Percentiles rank a stretch among this genome's conserved stretches.
phyloP scores from a whole-genome alignment of 208 protist genomes.

The Crithidia mellificae region DNA sequence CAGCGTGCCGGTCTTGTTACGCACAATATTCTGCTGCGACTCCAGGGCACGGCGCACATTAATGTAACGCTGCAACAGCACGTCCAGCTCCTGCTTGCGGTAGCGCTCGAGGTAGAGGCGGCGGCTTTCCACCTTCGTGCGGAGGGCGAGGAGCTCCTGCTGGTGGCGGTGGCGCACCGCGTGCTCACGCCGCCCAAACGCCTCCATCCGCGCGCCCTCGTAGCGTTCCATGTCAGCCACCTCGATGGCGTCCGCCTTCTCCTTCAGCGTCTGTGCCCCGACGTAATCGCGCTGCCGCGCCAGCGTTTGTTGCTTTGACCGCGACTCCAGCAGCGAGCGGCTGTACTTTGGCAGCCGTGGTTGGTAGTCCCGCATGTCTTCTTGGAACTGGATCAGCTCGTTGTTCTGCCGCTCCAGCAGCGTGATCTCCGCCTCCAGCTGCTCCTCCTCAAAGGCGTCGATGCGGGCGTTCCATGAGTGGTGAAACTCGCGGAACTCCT shows the following conservation, averaged over 20 bases:
- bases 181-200: constrained; percentile 70
- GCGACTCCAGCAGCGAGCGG: constrained; percentile 73
- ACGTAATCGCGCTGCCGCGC: constrained; percentile 89
- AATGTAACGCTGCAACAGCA: constrained; percentile 87
- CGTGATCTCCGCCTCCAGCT: constrained; percentile 74
- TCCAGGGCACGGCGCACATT: constrained; percentile 85
- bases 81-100: constrained; percentile 86
- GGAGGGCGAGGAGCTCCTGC: constrained; percentile 83
- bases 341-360: constrained; percentile 71
- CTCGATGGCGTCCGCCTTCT: constrained; percentile 77
- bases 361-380: constrained; percentile 63
- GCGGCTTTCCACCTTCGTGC: constrained; percentile 70
- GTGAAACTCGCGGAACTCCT: constrained; percentile 89
- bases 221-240: constrained; percentile 70
- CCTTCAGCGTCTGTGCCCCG: constrained; percentile 77
- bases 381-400: constrained; percentile 76
- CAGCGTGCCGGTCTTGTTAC: constrained; percentile 80
- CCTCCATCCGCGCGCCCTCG: constrained; percentile 47
- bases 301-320: constrained; percentile 82
- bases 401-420: constrained; percentile 91
- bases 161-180: constrained; percentile 70
- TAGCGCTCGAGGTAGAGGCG: constrained; percentile 70
- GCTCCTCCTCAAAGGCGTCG: constrained; percentile 83
- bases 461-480: constrained; percentile 86
- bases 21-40: constrained; percentile 88